phyloP scores from a whole-genome alignment of 768 basidiomycete genomes.

The Pleurotus tuoliensis region DNA sequence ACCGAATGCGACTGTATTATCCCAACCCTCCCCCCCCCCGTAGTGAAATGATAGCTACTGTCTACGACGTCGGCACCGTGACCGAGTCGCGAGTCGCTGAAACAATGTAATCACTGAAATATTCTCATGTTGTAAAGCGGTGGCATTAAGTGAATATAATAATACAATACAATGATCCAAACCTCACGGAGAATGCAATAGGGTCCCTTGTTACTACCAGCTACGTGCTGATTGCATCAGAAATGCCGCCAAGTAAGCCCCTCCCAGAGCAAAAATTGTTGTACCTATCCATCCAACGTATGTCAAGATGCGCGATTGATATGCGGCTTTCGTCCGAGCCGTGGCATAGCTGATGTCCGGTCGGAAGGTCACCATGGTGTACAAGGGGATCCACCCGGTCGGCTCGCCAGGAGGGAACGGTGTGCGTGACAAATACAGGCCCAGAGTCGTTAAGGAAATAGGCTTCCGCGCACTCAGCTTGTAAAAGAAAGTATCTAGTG shows the following conservation, averaged over 20 bases:
- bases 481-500: constrained; percentile 73
- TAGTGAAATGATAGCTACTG: not conserved
- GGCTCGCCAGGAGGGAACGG: constrained; percentile 61
- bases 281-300: constrained; percentile 46
- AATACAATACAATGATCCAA: not conserved
- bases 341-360: constrained; percentile 91
- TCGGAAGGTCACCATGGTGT: constrained; percentile 97
- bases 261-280: constrained; percentile 37
- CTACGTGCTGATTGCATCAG: constrained; percentile 29
- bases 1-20: constrained; percentile 16
- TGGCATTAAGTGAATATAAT: constrained; percentile 1
- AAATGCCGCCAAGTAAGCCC: constrained; percentile 38
- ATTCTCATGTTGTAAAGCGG: not conserved
- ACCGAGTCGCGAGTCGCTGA: not conserved
- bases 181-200: not conserved
- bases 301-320: constrained; percentile 65
- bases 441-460: constrained; percentile 43
- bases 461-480: constrained; percentile 49
- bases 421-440: constrained; percentile 40
- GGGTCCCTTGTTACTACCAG: constrained; percentile 17
- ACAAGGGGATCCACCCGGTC: constrained; percentile 86
- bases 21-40: constrained; percentile 11
- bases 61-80: not conserved
- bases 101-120: not conserved
- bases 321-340: constrained; percentile 63